Percentiles rank a stretch among this genome's conserved stretches.
These are phyloP conservation scores for thale cress (Arabidopsis thaliana) DNA, from an alignment of 345 rosid genomes.

Conservation along the genomic window DNA sequence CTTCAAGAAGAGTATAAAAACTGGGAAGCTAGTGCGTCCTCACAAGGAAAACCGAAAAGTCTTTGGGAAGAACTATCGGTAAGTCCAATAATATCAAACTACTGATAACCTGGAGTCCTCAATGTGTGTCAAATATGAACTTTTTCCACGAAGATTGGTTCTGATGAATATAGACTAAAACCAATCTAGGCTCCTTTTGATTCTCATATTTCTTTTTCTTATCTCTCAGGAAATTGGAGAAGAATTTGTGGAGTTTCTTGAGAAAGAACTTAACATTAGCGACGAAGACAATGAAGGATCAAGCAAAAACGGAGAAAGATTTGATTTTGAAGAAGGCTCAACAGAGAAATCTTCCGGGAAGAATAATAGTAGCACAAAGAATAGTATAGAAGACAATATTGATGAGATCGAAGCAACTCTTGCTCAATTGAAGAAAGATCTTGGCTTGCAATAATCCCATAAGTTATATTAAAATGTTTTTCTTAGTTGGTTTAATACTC, in stretches of 20 bases:
- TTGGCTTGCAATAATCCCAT: constrained; percentile 64
- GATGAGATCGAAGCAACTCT: constrained; percentile 94
- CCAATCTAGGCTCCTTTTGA: neutral
- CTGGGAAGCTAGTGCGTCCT: constrained; percentile 80
- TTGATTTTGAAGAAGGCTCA: constrained; percentile 36
- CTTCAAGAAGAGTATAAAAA: constrained; percentile 87
- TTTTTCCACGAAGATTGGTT: neutral
- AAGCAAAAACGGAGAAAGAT: constrained; percentile 31
- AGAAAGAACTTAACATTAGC: constrained; percentile 80
- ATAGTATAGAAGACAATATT: constrained; percentile 71
- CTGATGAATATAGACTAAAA: neutral
- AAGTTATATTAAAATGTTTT: constrained; percentile 2
- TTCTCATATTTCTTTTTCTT: constrained; percentile 18
- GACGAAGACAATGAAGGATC: constrained; percentile 51
- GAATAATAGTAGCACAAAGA: constrained; percentile 44
- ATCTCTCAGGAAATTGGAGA: constrained; percentile 77
- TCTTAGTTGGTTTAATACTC: too few species aligned
- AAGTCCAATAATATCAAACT: constrained; percentile 33
- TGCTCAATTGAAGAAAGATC: constrained; percentile 78
- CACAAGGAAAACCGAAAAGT: constrained; percentile 87
- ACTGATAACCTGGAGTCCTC: neutral
- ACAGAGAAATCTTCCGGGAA: constrained; percentile 43
- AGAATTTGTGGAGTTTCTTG: constrained; percentile 91
- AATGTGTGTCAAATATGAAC: neutral
- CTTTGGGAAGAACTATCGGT: constrained; percentile 96